Evolutionary conservation across 2,329 filamentous ascomycete species (phyloP).

Genomic region (Fusarium acutatum): DNA sequence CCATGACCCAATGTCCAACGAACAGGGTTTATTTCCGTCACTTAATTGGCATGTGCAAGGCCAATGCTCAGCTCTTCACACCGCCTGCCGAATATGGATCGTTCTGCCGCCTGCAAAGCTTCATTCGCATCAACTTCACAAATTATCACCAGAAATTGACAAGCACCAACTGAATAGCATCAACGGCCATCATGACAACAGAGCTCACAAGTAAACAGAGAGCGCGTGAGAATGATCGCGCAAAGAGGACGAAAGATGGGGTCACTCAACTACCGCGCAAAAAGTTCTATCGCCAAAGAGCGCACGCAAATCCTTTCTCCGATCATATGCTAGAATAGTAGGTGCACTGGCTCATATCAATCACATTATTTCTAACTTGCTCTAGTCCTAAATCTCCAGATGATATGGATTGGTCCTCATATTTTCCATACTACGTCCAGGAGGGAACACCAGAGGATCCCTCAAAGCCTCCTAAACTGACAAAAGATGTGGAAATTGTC

Average conservation of each 20-base stretch:
- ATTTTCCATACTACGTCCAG: constrained; percentile 79
- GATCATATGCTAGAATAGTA: constrained; percentile 93
- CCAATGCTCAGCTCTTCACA: constrained; percentile 18
- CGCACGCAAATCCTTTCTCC: constrained; percentile 97
- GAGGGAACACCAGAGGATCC: constrained; percentile 48
- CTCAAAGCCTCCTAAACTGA: constrained; percentile 40
- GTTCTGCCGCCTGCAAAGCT: constrained; percentile 26
- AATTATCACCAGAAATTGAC: constrained; percentile 17
- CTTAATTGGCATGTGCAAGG: constrained; percentile 28
- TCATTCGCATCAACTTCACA: constrained; percentile 16
- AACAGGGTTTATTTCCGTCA: constrained; percentile 19
- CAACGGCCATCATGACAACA: constrained; percentile 39
- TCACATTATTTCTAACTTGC: constrained; percentile 15
- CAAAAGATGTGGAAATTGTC: constrained; percentile 83
- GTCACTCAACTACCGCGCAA: constrained; percentile 81
- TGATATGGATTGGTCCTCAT: constrained; percentile 89
- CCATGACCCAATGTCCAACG: constrained; percentile 19
- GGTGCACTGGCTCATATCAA: constrained; percentile 9
- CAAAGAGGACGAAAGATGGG: constrained; percentile 60
- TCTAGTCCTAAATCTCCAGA: constrained; percentile 78
- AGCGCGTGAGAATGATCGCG: constrained; percentile 73
- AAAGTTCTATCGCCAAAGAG: constrained; percentile 94
- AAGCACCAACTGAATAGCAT: constrained; percentile 1
- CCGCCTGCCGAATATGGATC: constrained; percentile 40
- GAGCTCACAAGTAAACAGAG: constrained; percentile 62